Percentiles rank a stretch among this genome's conserved stretches.
These are phyloP conservation scores for Helianthus tuberosus DNA, from an alignment of 129 eudicot species.

Conservation along the genomic window DNA sequence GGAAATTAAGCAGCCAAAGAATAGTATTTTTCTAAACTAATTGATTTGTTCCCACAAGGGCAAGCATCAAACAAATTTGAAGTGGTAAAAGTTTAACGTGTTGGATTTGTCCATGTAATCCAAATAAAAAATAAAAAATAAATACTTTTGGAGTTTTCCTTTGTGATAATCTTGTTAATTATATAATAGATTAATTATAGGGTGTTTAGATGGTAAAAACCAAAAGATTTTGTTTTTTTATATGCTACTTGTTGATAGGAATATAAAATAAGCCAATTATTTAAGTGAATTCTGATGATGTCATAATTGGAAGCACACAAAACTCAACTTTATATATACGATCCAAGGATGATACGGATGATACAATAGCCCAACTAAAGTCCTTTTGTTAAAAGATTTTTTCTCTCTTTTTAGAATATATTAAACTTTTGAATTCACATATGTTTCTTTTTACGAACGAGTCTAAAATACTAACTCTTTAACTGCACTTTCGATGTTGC, in stretches of 20 bases:
- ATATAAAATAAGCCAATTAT: conserved; percentile 21
- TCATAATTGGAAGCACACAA: background rate
- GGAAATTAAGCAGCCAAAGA: background rate
- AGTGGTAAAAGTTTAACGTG: conserved; percentile 17
- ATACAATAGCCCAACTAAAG: background rate
- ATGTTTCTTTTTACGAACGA: background rate
- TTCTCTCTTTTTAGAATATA: background rate
- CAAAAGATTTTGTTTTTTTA: conserved; percentile 13
- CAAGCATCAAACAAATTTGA: conserved; percentile 34
- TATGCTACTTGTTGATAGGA: conserved; percentile 24
- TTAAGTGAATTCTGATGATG: background rate
- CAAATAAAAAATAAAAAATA: conserved; percentile 1
- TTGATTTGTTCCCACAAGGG: conserved; percentile 31
- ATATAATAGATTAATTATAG: conserved; percentile 1
- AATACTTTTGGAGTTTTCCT: conserved; percentile 24
- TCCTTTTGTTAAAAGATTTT: background rate
- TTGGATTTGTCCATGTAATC: conserved; percentile 2
- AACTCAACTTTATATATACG: conserved; percentile 11
- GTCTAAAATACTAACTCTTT: background rate
- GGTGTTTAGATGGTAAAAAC: conserved; percentile 6
- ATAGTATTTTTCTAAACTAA: background rate
- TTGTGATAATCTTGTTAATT: conserved; percentile 18
- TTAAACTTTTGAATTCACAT: background rate
- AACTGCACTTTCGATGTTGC: background rate
- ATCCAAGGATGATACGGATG: conserved; percentile 8